Evolutionary conservation across 2,329 filamentous ascomycete genomes (phyloP), one percentile per base, ranked within the genome.

Genomic region (Aspergillus sp.): DNA sequence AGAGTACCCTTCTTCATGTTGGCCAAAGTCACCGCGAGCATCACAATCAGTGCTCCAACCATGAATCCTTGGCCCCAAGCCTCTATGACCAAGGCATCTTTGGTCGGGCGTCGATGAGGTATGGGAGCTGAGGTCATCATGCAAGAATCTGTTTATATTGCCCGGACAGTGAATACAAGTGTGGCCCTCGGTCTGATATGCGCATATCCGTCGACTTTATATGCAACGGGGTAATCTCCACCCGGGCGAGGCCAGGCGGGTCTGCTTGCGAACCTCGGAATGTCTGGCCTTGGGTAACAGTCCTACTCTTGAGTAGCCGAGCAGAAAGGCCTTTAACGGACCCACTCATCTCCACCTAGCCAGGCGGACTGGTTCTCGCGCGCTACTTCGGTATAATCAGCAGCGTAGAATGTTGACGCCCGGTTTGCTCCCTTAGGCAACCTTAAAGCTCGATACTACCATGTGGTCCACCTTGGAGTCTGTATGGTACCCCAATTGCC

Each of bases 61-160:
- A 48, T 38, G 11, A 48, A 38, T 26, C 45, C 45, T 30, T 48
- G 45, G 6, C 33, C 45, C 45, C 35, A 48, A 4, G 45, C 32
- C 33, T 48, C 33, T 11, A 48, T 9, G 8, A 41, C 35, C 8
- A 48, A 16, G 4, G 5, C 22, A 16, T 45, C 42, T 35, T n/a
- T n/a, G n/a, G n/a, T n/a, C n/a, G n/a, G n/a, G n/a, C n/a, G n/a
- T n/a, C n/a, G n/a, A n/a, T n/a, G n/a, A n/a, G n/a, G n/a, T n/a
- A n/a, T n/a, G n/a, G n/a, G n/a, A n/a, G 30, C 7, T 13, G 30
- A 33, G 30, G 30, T 33, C 30, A 33, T 33, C 30, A 13, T 33
- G 30, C 30, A 33, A 33, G 30, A 33, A 33, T 7, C 13, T 8
- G 30, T 33, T 33, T 35, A 35, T 35, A 4, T 35, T 35, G n/a